Percentiles rank a stretch among this genome's conserved stretches.
Evolutionary conservation across 139 green algal species (phyloP).

Genomic region (Tetraselmis striata): DNA sequence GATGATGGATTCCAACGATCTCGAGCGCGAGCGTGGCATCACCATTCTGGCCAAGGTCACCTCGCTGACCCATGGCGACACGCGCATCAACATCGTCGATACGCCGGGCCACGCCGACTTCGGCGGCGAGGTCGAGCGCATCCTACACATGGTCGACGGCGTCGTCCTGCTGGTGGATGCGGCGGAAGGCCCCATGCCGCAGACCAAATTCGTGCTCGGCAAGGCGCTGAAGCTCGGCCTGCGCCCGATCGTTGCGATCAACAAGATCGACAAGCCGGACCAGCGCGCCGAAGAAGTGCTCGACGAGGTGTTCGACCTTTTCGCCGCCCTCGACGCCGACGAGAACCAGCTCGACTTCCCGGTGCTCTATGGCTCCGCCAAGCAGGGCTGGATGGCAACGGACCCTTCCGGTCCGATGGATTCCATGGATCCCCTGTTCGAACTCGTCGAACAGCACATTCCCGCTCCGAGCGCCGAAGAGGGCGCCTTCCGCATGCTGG

Average conservation of each 20-base stretch:
- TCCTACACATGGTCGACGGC: slow-evolving; percentile 83
- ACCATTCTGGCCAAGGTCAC: slow-evolving; percentile 82
- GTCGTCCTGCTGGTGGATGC: slow-evolving; percentile 83
- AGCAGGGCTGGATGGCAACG: neutral
- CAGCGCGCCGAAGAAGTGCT: slow-evolving; percentile 47
- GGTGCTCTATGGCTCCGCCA: slow-evolving; percentile 28
- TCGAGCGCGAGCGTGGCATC: too few species aligned
- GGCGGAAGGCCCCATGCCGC: slow-evolving; percentile 66
- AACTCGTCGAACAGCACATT: slow-evolving; percentile 60
- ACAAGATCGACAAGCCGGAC: slow-evolving; percentile 62
- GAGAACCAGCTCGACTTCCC: slow-evolving; percentile 58
- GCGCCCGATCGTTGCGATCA: slow-evolving; percentile 77
- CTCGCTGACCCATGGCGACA: slow-evolving; percentile 34
- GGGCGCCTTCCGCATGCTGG: slow-evolving; percentile 61
- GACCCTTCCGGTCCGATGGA: neutral
- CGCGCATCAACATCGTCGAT: slow-evolving; percentile 82
- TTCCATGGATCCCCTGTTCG: slow-evolving; percentile 69
- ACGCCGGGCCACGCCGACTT: slow-evolving; percentile 91
- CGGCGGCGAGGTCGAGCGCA: slow-evolving; percentile 82
- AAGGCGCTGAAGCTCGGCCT: slow-evolving; percentile 71
- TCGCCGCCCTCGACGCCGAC: slow-evolving; percentile 55
- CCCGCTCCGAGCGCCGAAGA: slow-evolving; percentile 48
- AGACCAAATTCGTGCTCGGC: slow-evolving; percentile 86
- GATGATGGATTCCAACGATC: slow-evolving; percentile 69
- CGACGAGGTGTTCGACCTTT: slow-evolving; percentile 36